Evolutionary conservation across 306 rosid genomes (phyloP), one percentile per base, ranked within the genome.

Genomic region (Vigna nakashimae): DNA sequence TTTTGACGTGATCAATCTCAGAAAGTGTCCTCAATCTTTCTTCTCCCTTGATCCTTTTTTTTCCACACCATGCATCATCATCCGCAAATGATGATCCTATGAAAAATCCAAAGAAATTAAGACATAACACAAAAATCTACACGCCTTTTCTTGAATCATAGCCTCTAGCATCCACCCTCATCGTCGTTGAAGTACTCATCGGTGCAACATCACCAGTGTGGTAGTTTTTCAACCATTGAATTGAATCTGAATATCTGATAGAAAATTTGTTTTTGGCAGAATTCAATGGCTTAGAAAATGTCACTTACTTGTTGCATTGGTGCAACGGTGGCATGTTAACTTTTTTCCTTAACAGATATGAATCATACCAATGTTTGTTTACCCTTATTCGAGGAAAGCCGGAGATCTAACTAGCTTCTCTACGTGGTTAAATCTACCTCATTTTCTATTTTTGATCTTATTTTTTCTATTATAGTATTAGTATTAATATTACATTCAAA

Each of bases 151-250:
- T 45, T 52, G 75, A 77, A 82, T 82, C 69, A 71, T 62, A 64
- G 56, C 46, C 53, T 53, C 50, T 26, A 63, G 51, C 38, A 16
- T 43, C 69, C 52, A 63, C 36, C 71, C 48, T 56, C 67, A 26
- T 62, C 56, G 59, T 43, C 66, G 78, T 55, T 71, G 82, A 59
- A 78, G 65, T 64, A 36, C 79, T 49, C 49, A 42, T 28, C 32
- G 34, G 50, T 75, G 71, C 63, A 75, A 66, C 75, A 67, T 65
- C 58, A 32, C 69, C 76, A 76, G 70, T 53, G 48, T 32, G 82
- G 65, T 82, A 71, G 46, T 57, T 82, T 82, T 77, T 71, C 16
- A 53, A 45, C 86, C 86, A 82, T 78, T 72, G 74, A 77, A 65
- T 48, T 78, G 79, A 73, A 82, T 65, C 72, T 78, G 76, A 82